A percentile compares a stretch with the other conserved stretches of the same genome.
Conservation (phyloP, 2,329 filamentous ascomycete genomes). For the Phialophora chinensis region DNA sequence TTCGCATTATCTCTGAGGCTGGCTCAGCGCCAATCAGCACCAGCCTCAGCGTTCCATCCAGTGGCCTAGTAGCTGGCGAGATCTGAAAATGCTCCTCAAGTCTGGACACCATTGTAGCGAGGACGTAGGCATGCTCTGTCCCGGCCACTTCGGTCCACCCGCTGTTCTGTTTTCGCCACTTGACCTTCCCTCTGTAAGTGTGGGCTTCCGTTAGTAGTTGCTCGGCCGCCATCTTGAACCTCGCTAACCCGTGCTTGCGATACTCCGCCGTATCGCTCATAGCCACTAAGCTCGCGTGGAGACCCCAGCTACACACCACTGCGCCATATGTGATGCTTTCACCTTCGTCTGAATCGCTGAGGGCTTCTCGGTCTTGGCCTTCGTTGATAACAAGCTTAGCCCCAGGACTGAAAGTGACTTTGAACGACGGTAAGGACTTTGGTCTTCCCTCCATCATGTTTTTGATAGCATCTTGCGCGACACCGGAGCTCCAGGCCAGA, state of each 20-base stretch:
- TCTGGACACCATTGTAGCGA: slow-evolving; percentile 77
- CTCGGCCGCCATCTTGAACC: slow-evolving; percentile 84
- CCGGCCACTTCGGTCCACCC: slow-evolving; percentile 39
- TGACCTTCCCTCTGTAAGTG: slow-evolving; percentile 60
- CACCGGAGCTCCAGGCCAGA: slow-evolving; percentile 41
- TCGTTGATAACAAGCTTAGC: slow-evolving; percentile 55
- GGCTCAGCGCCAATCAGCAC: slow-evolving; percentile 75
- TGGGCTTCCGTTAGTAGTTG: slow-evolving; percentile 57
- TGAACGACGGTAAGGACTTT: slow-evolving; percentile 66
- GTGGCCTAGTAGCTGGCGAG: slow-evolving; percentile 71
- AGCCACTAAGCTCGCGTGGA: slow-evolving; percentile 86
- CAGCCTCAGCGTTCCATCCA: slow-evolving; percentile 73
- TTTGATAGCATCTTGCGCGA: slow-evolving; percentile 36
- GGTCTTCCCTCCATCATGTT: slow-evolving; percentile 63
- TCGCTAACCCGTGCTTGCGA: slow-evolving; percentile 74
- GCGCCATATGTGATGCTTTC: slow-evolving; percentile 64
- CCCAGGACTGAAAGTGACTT: slow-evolving; percentile 62
- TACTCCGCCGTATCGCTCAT: slow-evolving; percentile 87
- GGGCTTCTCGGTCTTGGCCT: slow-evolving; percentile 49
- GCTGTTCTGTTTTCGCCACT: slow-evolving; percentile 31
- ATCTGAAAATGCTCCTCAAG: slow-evolving; percentile 83
- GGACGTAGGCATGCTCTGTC: slow-evolving; percentile 72
- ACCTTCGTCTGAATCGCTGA: slow-evolving; percentile 25
- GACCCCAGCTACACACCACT: slow-evolving; percentile 87
- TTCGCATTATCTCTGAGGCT: slow-evolving; percentile 71